Percentiles rank a stretch among this genome's conserved stretches.
Evolutionary conservation across 352 stramenopile genomes (phyloP).

Genomic region (Pythium scleroteichum): DNA sequence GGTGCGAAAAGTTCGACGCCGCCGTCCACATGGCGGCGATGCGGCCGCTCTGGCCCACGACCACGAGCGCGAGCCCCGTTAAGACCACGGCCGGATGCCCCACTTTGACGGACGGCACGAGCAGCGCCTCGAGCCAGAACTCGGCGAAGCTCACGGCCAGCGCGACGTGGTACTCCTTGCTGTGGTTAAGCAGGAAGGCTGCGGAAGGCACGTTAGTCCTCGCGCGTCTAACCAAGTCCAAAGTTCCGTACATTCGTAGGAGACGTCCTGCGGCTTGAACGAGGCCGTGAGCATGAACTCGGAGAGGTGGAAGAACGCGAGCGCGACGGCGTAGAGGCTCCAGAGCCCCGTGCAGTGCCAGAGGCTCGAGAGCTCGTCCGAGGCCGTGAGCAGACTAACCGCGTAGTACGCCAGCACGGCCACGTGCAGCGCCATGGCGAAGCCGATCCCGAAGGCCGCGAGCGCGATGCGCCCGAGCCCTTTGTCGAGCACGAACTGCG

Average conservation of each 20-base stretch:
- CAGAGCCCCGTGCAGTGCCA: slow-evolving; percentile 69
- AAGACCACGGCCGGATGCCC: slow-evolving; percentile 51
- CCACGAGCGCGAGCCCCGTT: slow-evolving; percentile 67
- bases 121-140: slow-evolving; percentile 91
- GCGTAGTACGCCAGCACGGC: slow-evolving; percentile 44
- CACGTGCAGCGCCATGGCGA: slow-evolving; percentile 70
- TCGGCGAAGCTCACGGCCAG: slow-evolving; percentile 81
- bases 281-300: slow-evolving; percentile 84
- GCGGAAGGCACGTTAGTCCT: slow-evolving; percentile 1
- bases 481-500: slow-evolving; percentile 75
- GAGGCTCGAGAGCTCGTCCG: slow-evolving; percentile 22
- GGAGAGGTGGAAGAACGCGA: slow-evolving; percentile 83
- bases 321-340: slow-evolving; percentile 71
- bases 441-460: slow-evolving; percentile 73
- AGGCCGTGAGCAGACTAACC: slow-evolving; percentile 18
- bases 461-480: slow-evolving; percentile 76
- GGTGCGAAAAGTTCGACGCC: slow-evolving; percentile 95
- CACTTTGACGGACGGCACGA: slow-evolving; percentile 77
- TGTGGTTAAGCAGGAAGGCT: slow-evolving; percentile 92
- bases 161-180: slow-evolving; percentile 87
- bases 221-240: too few species aligned
- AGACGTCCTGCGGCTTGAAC: slow-evolving; percentile 75
- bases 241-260: slow-evolving; percentile 77
- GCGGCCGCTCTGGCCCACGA: slow-evolving; percentile 88
- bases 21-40: slow-evolving; percentile 92